A percentile compares a stretch with the other conserved stretches of the same genome.
Conservation (phyloP, 331 rosid genomes). For the Phaseolus coccineus region DNA sequence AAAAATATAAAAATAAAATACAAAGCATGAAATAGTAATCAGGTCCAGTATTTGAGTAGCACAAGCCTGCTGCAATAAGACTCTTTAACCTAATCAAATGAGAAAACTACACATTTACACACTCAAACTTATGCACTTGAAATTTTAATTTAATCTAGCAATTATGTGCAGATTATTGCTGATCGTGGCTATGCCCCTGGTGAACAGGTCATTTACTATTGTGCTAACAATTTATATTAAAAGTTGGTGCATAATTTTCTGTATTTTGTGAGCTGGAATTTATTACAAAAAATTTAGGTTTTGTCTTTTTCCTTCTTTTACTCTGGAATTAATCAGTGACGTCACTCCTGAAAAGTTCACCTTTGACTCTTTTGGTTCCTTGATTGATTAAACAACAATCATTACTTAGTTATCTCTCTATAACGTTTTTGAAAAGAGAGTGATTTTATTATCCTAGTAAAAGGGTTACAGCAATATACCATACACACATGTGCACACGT, state of each 20-base stretch:
- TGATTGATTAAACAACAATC: no score
- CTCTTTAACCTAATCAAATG: slow-evolving; percentile 22
- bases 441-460: no score
- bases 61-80: not conserved
- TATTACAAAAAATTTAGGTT: slow-evolving; percentile 14
- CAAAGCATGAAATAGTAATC: not conserved
- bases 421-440: no score
- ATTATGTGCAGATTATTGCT: slow-evolving; percentile 67
- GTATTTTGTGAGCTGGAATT: slow-evolving; percentile 20
- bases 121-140: not conserved
- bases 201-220: slow-evolving; percentile 67
- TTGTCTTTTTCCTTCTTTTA: slow-evolving; percentile 31
- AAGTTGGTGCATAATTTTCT: not conserved
- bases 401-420: no score
- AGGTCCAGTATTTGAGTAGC: slow-evolving; percentile 20
- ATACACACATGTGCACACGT: no score
- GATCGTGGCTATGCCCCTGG: slow-evolving; percentile 73
- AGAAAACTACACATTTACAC: not conserved
- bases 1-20: not conserved
- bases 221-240: not conserved
- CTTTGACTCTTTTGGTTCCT: not conserved
- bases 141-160: slow-evolving; percentile 24
- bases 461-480: no score
- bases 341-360: not conserved
- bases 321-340: not conserved